Conservation (phyloP, 306 rosid genomes). For the Vigna radiata region DNA sequence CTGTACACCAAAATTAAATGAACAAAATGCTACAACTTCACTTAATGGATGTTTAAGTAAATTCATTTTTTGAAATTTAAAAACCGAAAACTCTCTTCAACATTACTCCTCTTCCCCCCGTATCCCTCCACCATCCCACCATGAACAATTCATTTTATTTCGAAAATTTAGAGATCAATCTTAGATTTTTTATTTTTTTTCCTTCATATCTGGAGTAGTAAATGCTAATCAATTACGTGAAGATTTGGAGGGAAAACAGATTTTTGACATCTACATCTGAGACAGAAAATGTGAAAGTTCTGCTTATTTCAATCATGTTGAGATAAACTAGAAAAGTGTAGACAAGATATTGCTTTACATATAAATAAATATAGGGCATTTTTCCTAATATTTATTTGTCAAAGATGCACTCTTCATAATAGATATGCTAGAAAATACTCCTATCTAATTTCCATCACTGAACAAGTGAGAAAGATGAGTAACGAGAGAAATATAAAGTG, state of each 20-base stretch:
- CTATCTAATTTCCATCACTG: constrained; percentile 19
- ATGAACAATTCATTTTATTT: background rate
- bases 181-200: background rate
- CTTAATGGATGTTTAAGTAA: background rate
- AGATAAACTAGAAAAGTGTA: constrained; percentile 6
- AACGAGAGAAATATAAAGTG: background rate
- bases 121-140: background rate
- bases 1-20: background rate
- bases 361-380: background rate
- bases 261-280: constrained; percentile 42
- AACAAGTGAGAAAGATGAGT: constrained; percentile 13
- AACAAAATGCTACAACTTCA: background rate
- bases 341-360: background rate
- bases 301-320: constrained; percentile 44
- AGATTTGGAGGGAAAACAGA: constrained; percentile 56
- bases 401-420: constrained; percentile 9
- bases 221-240: constrained; percentile 42
- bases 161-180: background rate
- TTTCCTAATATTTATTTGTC: constrained; percentile 14
- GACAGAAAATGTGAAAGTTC: constrained; percentile 50
- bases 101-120: background rate
- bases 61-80: background rate
- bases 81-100: background rate
- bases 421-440: constrained; percentile 18
- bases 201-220: background rate